These are phyloP conservation scores for Zychaea mexicana DNA, from an alignment of 371 early-diverging fungal species.

Conservation along the genomic window DNA sequence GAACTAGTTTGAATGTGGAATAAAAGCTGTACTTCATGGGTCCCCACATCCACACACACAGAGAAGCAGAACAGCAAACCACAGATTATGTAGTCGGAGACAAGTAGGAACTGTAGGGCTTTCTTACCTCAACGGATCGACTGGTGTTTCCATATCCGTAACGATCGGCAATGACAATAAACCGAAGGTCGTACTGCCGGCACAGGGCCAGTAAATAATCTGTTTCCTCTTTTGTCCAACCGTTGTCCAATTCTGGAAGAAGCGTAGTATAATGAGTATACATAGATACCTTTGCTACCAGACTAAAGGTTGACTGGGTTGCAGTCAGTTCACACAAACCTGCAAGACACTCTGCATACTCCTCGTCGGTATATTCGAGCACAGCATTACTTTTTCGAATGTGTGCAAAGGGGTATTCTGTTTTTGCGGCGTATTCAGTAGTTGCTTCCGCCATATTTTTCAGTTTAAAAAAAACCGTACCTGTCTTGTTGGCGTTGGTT, in stretches of 20 bases:
- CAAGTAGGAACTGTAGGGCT: too few relatives aligned
- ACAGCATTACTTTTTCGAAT: slow-evolving; percentile 64
- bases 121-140: slow-evolving; percentile 33
- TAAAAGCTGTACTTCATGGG: too few relatives aligned
- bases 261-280: neutral
- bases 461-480: too few relatives aligned
- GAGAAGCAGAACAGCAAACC: too few relatives aligned
- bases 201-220: slow-evolving; percentile 82
- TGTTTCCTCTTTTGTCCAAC: slow-evolving; percentile 89
- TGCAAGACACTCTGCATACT: slow-evolving; percentile 63
- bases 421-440: neutral
- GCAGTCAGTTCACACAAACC: slow-evolving; percentile 20
- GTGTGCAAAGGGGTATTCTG: slow-evolving; percentile 67
- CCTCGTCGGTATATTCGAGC: slow-evolving; percentile 66
- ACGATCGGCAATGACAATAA: slow-evolving; percentile 83
- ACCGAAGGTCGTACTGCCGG: slow-evolving; percentile 76
- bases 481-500: slow-evolving; percentile 44
- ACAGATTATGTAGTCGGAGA: too few relatives aligned
- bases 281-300: too few relatives aligned
- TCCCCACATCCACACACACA: too few relatives aligned
- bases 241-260: slow-evolving; percentile 42
- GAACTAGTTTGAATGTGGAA: too few relatives aligned
- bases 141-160: slow-evolving; percentile 55
- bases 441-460: too few relatives aligned
- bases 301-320: too few relatives aligned